Conservation (phyloP, 148 eudicot species). For the Cornus florida region DNA sequence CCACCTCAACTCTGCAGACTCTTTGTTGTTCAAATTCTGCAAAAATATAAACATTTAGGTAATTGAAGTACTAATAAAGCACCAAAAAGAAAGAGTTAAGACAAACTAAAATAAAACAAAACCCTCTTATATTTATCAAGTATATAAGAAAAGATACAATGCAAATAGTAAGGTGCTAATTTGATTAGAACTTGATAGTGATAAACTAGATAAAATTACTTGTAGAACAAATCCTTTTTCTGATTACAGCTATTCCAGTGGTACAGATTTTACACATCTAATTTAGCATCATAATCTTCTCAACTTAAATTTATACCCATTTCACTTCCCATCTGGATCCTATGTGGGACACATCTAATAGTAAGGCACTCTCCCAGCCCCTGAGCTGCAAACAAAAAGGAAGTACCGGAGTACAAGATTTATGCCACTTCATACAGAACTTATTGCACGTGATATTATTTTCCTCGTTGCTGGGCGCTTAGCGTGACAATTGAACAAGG, state of each 20-base stretch:
- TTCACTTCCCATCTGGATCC: too few relatives aligned
- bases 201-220: neutral
- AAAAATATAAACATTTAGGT: constrained; percentile 12
- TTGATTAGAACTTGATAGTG: neutral
- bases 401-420: neutral
- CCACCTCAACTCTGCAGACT: constrained; percentile 41
- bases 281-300: neutral
- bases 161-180: neutral
- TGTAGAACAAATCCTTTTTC: neutral
- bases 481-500: too few relatives aligned
- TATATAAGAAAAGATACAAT: neutral
- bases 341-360: too few relatives aligned
- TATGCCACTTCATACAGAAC: neutral
- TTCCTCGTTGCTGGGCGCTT: neutral
- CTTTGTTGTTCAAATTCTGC: constrained; percentile 32
- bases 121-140: neutral
- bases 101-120: neutral
- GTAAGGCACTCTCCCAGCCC: neutral
- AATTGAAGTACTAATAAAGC: neutral
- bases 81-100: neutral
- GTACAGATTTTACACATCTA: neutral
- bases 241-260: neutral
- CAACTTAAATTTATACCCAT: neutral
- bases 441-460: neutral
- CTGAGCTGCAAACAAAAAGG: neutral